A percentile compares a stretch with the other conserved stretches of the same genome.
These are phyloP conservation scores for Mortierella sp. DNA, from an alignment of 371 early-diverging fungal genomes.

Conservation along the genomic window DNA sequence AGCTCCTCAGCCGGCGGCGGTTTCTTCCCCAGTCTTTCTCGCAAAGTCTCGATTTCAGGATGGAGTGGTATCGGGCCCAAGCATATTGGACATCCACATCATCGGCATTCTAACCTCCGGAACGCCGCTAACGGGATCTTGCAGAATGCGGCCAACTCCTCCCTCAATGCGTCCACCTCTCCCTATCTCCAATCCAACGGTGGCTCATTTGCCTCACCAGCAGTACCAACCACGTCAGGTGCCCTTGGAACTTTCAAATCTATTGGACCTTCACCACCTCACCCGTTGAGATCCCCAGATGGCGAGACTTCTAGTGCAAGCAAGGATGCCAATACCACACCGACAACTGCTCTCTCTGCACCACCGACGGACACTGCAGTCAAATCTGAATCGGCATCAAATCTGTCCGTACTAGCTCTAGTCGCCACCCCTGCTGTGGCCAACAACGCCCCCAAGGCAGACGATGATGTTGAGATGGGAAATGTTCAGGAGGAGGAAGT, in stretches of 20 bases:
- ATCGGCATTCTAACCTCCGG: slow-evolving; percentile 48
- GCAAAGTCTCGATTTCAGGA: slow-evolving; percentile 56
- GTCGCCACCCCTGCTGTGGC: neutral
- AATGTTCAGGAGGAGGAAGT: slow-evolving; percentile 17
- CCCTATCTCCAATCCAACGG: slow-evolving; percentile 19
- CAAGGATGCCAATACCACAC: neutral
- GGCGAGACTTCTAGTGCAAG: neutral
- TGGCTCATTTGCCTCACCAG: slow-evolving; percentile 12
- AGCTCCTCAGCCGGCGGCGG: slow-evolving; percentile 45
- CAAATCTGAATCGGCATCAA: neutral
- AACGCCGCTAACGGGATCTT: slow-evolving; percentile 50
- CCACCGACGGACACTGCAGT: neutral
- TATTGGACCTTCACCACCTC: neutral
- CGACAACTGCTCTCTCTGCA: neutral
- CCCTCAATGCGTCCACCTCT: slow-evolving; percentile 27
- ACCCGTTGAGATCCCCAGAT: neutral
- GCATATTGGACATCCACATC: slow-evolving; percentile 42
- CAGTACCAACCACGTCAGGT: neutral
- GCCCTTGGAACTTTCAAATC: neutral
- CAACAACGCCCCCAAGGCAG: neutral
- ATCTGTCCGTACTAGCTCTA: neutral
- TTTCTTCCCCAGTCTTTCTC: slow-evolving; percentile 50
- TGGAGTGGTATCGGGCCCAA: slow-evolving; percentile 46
- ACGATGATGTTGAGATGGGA: slow-evolving; percentile 36
- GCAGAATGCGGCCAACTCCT: slow-evolving; percentile 51